phyloP scores from a whole-genome alignment of 805 yeast species.

The Hanseniaspora valbyensis region DNA sequence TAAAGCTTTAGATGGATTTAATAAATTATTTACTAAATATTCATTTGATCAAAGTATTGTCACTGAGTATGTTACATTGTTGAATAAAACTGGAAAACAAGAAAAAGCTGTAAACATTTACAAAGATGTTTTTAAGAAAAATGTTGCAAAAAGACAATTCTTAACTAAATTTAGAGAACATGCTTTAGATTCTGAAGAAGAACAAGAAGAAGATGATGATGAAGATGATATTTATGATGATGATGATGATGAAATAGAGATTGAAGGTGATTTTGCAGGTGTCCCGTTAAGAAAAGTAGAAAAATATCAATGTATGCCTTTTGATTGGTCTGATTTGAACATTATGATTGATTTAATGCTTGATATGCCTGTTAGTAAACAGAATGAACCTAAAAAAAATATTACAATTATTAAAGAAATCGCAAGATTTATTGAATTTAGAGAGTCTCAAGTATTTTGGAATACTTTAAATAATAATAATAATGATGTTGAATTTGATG shows the following conservation, averaged over 20 bases:
- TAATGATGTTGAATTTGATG: constrained; percentile 78
- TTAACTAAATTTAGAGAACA: constrained; percentile 25
- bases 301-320: constrained; percentile 37
- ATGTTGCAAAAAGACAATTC: constrained; percentile 36
- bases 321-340: constrained; percentile 83
- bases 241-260: constrained; percentile 18
- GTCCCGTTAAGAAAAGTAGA: constrained; percentile 19
- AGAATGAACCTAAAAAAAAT: constrained; percentile 53
- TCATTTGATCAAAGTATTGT: constrained; percentile 53
- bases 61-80: constrained; percentile 46
- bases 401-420: constrained; percentile 55
- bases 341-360: constrained; percentile 50
- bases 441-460: constrained; percentile 45
- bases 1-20: constrained; percentile 65
- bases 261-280: constrained; percentile 18
- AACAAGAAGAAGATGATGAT: constrained; percentile 25
- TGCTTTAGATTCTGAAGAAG: constrained; percentile 28
- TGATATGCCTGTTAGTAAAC: constrained; percentile 22
- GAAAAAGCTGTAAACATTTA: constrained; percentile 69
- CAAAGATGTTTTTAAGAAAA: constrained; percentile 49
- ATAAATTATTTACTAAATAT: constrained; percentile 41
- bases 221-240: constrained; percentile 18
- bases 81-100: constrained; percentile 43
- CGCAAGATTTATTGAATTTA: constrained; percentile 70
- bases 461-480: constrained; percentile 28